Conservation (phyloP, 2,329 filamentous ascomycete species). For the Aspergillus sp. region DNA sequence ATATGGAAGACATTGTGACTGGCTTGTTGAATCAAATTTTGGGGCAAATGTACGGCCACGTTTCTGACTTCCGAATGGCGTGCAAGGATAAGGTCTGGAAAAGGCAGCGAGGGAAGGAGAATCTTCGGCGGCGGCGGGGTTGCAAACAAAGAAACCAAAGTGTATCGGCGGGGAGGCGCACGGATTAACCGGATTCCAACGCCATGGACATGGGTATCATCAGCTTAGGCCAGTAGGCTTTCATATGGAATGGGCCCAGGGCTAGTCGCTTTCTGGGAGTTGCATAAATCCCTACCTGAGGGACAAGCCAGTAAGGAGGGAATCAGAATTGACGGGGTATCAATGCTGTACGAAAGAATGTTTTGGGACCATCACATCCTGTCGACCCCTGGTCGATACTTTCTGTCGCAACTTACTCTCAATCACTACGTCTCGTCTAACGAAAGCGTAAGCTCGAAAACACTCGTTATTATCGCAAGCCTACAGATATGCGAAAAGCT, state of each 20-base stretch:
- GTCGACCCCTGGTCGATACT: background rate
- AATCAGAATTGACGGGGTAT: background rate
- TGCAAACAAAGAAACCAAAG: background rate
- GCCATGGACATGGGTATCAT: background rate
- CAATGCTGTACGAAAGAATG: background rate
- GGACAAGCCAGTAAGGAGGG: background rate
- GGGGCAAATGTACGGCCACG: background rate
- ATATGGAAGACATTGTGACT: background rate
- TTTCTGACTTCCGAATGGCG: background rate
- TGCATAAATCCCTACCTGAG: background rate
- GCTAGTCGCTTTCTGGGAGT: background rate
- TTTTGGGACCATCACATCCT: background rate
- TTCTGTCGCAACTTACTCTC: background rate
- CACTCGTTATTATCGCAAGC: slow-evolving; percentile 10
- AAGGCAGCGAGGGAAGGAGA: background rate
- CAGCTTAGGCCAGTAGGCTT: background rate
- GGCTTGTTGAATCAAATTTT: background rate
- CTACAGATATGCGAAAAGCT: slow-evolving; percentile 14
- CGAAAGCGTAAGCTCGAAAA: background rate
- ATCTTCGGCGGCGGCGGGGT: background rate
- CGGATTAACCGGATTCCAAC: background rate
- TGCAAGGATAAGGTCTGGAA: background rate
- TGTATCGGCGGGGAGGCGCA: background rate
- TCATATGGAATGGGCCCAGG: background rate
- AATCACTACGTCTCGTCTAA: background rate